phyloP scores from a whole-genome alignment of 352 stramenopile species.

The Globisporangium canariense region DNA sequence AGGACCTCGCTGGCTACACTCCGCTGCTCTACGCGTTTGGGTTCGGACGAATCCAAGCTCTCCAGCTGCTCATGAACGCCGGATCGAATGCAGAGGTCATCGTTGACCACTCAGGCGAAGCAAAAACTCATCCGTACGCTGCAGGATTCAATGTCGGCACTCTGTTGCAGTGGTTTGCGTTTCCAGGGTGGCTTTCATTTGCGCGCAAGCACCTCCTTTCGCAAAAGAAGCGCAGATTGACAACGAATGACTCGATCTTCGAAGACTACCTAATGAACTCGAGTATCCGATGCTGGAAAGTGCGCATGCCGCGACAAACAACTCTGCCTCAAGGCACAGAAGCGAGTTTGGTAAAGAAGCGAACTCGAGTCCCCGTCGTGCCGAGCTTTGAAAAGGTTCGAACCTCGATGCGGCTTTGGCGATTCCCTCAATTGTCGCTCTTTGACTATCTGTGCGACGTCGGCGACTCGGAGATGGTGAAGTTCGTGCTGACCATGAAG shows the following conservation, averaged over 20 bases:
- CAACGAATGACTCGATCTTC: constrained; percentile 20
- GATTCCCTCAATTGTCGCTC: constrained; percentile 36
- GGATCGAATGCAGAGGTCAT: constrained; percentile 30
- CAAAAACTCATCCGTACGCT: constrained; percentile 46
- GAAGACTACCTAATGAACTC: constrained; percentile 40
- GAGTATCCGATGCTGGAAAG: constrained; percentile 35
- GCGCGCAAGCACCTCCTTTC: constrained; percentile 20
- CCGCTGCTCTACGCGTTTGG: constrained; percentile 53
- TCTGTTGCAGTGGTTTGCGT: constrained; percentile 46
- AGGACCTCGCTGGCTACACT: constrained; percentile 43
- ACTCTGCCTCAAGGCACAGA: constrained; percentile 15
- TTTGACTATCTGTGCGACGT: constrained; percentile 40
- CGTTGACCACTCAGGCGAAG: constrained; percentile 45
- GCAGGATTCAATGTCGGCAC: constrained; percentile 40
- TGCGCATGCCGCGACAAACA: constrained; percentile 2
- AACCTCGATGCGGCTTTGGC: constrained; percentile 32
- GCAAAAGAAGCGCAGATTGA: constrained; percentile 30
- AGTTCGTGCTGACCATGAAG: constrained; percentile 29
- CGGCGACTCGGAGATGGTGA: constrained; percentile 23
- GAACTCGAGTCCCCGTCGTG: not conserved
- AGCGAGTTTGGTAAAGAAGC: not conserved
- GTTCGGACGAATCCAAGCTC: constrained; percentile 34
- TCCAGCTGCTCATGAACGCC: constrained; percentile 28
- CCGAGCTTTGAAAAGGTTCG: constrained; percentile 25
- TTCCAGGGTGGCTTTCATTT: constrained; percentile 61